Evolutionary conservation across 768 basidiomycete genomes (phyloP).

Genomic region (Lactifluus hygrophoroides): DNA sequence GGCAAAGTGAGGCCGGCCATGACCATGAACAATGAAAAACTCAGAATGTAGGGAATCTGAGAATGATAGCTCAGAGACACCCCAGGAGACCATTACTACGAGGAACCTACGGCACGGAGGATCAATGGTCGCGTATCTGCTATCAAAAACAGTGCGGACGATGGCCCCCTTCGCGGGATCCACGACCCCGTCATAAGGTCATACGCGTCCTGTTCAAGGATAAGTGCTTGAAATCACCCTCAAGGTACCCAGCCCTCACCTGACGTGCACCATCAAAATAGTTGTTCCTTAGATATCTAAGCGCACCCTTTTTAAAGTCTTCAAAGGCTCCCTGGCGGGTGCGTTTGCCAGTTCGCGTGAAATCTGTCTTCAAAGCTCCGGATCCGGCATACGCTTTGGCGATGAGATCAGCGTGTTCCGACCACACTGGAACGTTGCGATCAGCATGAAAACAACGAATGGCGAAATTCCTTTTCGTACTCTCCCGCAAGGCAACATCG

Average conservation of each 20-base stretch:
- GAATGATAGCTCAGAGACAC: not conserved
- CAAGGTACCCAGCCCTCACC: conserved; percentile 30
- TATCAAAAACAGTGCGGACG: conserved; percentile 61
- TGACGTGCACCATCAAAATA: conserved; percentile 93
- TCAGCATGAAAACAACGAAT: conserved; percentile 3
- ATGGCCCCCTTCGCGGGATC: conserved; percentile 71
- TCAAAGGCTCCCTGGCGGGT: conserved; percentile 72
- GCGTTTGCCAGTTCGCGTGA: conserved; percentile 87
- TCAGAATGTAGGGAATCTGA: conserved; percentile 78
- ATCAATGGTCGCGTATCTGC: conserved; percentile 74
- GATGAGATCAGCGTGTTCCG: conserved; percentile 90
- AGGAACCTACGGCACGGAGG: conserved; percentile 66
- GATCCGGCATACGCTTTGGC: conserved; percentile 90
- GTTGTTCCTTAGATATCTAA: conserved; percentile 92
- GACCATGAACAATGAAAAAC: conserved; percentile 82
- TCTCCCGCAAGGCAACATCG: conserved; percentile 77
- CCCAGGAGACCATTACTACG: not conserved
- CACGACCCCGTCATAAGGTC: conserved; percentile 91
- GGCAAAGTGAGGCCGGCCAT: conserved; percentile 80
- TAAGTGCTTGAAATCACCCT: not conserved
- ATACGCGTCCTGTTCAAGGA: conserved; percentile 65
- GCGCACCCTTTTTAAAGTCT: conserved; percentile 77
- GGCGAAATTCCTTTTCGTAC: conserved; percentile 38
- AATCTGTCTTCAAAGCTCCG: conserved; percentile 93
- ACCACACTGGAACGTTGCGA: conserved; percentile 67